Conservation (phyloP, 306 rosid genomes). For the Pterocarpus santalinus region DNA sequence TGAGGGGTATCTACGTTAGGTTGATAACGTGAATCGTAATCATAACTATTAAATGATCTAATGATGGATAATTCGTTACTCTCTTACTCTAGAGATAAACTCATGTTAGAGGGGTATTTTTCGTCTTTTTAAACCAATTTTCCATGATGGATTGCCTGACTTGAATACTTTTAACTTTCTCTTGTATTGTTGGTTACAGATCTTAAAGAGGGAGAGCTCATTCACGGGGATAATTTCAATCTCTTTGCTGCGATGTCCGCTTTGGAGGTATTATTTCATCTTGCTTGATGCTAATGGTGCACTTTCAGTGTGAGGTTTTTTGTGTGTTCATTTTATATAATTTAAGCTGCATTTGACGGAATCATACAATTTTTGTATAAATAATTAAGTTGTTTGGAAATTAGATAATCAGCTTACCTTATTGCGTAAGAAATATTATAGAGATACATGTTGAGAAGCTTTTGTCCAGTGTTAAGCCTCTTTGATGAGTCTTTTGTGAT, state of each 20-base stretch:
- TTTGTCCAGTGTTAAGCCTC: constrained; percentile 5
- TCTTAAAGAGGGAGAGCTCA: constrained; percentile 94
- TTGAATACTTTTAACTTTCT: background rate
- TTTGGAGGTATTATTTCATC: constrained; percentile 74
- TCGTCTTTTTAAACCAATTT: background rate
- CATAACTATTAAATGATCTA: background rate
- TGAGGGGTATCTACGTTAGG: too few relatives aligned
- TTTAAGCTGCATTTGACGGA: background rate
- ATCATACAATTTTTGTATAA: constrained; percentile 1
- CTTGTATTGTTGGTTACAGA: constrained; percentile 60
- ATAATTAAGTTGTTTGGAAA: constrained; percentile 18
- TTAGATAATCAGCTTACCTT: constrained; percentile 19
- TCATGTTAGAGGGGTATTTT: background rate
- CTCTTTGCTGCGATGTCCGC: constrained; percentile 98
- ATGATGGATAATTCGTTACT: background rate
- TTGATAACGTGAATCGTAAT: background rate
- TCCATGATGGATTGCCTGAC: constrained; percentile 6
- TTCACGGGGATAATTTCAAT: constrained; percentile 94
- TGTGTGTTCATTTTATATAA: constrained; percentile 1
- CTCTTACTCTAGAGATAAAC: background rate
- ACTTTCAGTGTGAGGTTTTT: background rate
- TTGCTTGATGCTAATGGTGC: background rate
- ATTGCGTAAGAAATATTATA: background rate
- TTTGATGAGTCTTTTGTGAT: constrained; percentile 13
- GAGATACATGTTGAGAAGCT: constrained; percentile 11